Evolutionary conservation across 2,329 filamentous ascomycete species (phyloP).

Genomic region (Amylocarpus encephaloides): DNA sequence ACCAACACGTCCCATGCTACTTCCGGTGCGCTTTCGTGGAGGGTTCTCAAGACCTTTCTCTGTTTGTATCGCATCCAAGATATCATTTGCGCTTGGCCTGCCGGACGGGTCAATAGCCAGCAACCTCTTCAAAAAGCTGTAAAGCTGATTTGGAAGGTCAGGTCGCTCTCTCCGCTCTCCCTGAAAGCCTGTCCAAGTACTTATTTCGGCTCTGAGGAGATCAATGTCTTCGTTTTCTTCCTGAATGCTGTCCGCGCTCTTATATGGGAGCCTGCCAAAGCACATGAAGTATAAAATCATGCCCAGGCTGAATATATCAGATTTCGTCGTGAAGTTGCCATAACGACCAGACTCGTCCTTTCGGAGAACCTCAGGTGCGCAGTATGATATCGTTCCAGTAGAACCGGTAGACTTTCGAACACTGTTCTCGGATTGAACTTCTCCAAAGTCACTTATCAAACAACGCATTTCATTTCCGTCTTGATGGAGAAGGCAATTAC

Average conservation of each 20-base stretch:
- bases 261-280: conserved; percentile 83
- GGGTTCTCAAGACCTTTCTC: conserved; percentile 29
- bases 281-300: conserved; percentile 99
- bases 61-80: conserved; percentile 45
- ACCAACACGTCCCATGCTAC: conserved; percentile 21
- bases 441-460: conserved; percentile 94
- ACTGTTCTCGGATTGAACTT: conserved; percentile 80
- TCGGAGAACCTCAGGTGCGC: conserved; percentile 85
- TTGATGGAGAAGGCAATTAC: conserved; percentile 82
- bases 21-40: conserved; percentile 22
- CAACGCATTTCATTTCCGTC: conserved; percentile 68
- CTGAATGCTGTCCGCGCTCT: conserved; percentile 73
- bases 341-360: conserved; percentile 63
- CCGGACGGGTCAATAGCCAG: conserved; percentile 70
- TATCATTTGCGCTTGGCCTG: conserved; percentile 79
- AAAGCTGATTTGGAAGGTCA: conserved; percentile 81
- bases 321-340: conserved; percentile 94
- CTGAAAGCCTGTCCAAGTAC: conserved; percentile 79
- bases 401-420: conserved; percentile 84
- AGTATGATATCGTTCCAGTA: conserved; percentile 96
- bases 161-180: conserved; percentile 67
- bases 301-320: conserved; percentile 94
- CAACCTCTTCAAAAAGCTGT: conserved; percentile 74
- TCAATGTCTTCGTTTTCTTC: conserved; percentile 93
- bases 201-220: conserved; percentile 76